Evolutionary conservation across 805 yeast genomes (phyloP).

Genomic region (Wickerhamomyces xylosicus): DNA sequence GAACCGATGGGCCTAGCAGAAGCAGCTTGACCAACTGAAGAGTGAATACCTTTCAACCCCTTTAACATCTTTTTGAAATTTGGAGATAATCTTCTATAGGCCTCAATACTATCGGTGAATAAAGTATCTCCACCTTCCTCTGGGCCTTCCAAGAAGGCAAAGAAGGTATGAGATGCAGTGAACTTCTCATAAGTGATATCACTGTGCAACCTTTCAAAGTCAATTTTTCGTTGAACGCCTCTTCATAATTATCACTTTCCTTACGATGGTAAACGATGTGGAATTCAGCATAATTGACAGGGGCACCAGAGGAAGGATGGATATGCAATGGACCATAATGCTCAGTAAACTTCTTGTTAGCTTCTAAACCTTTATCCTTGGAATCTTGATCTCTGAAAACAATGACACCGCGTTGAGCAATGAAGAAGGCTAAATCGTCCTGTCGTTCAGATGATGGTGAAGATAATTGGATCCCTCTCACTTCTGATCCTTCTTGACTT

Average conservation of each 20-base stretch:
- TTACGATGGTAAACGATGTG: conserved; percentile 49
- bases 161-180: conserved; percentile 64
- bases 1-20: conserved; percentile 48
- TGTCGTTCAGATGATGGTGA: conserved; percentile 40
- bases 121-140: conserved; percentile 72
- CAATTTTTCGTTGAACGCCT: conserved; percentile 16
- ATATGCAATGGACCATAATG: conserved; percentile 65
- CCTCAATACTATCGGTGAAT: conserved; percentile 62
- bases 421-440: conserved; percentile 59
- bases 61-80: conserved; percentile 45
- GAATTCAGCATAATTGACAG: conserved; percentile 44
- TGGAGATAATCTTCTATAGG: conserved; percentile 63
- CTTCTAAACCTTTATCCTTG: conserved; percentile 39
- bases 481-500: conserved; percentile 34
- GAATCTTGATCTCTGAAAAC: conserved; percentile 61
- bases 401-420: conserved; percentile 63
- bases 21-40: conserved; percentile 60
- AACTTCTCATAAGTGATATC: conserved; percentile 68
- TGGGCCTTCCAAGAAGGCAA: conserved; percentile 50
- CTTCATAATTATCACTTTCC: conserved; percentile 23
- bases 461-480: conserved; percentile 50
- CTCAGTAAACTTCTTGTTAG: conserved; percentile 39
- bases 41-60: conserved; percentile 58
- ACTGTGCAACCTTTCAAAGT: conserved; percentile 42
- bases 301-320: conserved; percentile 70